Conservation (phyloP, 108 stramenopile species). For the Nitzschia putrida region DNA sequence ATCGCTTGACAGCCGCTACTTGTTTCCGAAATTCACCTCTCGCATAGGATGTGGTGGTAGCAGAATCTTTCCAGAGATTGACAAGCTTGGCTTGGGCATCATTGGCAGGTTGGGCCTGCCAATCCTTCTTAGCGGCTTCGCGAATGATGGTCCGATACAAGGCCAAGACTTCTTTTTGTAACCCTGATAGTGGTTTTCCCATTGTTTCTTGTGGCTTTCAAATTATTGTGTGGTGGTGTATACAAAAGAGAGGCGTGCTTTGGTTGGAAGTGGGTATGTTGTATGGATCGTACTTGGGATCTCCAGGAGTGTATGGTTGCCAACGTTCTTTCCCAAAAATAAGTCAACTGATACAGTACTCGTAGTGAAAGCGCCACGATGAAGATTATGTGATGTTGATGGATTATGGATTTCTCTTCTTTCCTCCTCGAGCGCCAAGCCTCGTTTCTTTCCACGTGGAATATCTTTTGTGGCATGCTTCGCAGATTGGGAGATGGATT, state of each 20-base stretch:
- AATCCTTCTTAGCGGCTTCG: conserved; percentile 74
- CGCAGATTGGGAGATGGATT: no score
- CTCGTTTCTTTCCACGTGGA: no score
- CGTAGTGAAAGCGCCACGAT: no score
- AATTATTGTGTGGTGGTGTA: neutral
- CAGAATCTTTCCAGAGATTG: conserved; percentile 6
- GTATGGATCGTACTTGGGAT: no score
- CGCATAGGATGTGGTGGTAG: conserved; percentile 55
- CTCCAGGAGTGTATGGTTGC: no score
- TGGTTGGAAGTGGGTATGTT: neutral
- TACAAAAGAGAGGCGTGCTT: neutral
- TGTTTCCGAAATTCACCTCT: conserved; percentile 69
- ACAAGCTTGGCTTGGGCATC: neutral
- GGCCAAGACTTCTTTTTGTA: conserved; percentile 78
- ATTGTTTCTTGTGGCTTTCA: neutral
- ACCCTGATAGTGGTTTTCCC: conserved; percentile 48
- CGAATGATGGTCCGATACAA: conserved; percentile 75
- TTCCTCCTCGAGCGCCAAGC: no score
- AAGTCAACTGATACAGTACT: no score
- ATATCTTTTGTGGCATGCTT: no score
- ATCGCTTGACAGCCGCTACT: conserved; percentile 43
- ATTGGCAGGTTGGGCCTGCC: conserved; percentile 5
- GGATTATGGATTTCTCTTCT: no score
- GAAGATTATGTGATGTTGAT: no score
- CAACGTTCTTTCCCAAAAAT: no score